Evolutionary conservation across 2,329 filamentous ascomycete genomes (phyloP).

Genomic region (Geosmithia morbida): DNA sequence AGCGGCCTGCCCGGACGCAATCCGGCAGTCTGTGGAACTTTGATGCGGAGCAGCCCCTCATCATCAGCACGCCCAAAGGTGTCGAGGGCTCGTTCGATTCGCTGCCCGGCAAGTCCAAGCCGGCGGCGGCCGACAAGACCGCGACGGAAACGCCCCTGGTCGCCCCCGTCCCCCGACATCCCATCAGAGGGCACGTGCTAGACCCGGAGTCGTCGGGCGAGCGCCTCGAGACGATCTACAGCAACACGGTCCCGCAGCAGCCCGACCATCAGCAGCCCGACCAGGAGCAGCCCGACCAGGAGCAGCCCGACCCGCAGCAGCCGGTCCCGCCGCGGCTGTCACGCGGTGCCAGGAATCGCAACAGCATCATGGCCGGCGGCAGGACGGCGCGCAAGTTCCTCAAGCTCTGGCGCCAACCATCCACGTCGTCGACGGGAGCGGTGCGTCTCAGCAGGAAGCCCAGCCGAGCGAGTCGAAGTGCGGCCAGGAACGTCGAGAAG

Average conservation of each 20-base stretch:
- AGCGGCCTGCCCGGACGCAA: neutral
- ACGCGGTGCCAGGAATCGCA: neutral
- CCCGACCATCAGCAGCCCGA: neutral
- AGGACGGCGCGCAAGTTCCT: slow-evolving; percentile 7
- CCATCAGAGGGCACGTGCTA: slow-evolving; percentile 19
- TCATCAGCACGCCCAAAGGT: slow-evolving; percentile 45
- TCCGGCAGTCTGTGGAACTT: slow-evolving; percentile 7
- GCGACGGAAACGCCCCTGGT: slow-evolving; percentile 30
- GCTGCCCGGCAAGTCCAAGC: slow-evolving; percentile 18
- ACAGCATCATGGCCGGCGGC: neutral
- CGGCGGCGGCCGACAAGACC: slow-evolving; percentile 13
- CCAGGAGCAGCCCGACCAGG: neutral
- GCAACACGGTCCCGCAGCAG: slow-evolving; percentile 7
- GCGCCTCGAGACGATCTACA: slow-evolving; percentile 41
- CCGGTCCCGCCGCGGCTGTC: too few relatives aligned
- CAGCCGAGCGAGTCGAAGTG: slow-evolving; percentile 44
- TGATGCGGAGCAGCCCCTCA: slow-evolving; percentile 36
- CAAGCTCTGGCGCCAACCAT: slow-evolving; percentile 20
- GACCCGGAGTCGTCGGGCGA: slow-evolving; percentile 27
- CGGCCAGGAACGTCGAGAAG: slow-evolving; percentile 47
- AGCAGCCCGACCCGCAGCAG: too few relatives aligned
- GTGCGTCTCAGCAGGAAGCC: slow-evolving; percentile 26
- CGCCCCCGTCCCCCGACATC: slow-evolving; percentile 37
- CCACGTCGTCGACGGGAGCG: slow-evolving; percentile 10
- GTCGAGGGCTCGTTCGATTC: slow-evolving; percentile 36